phyloP scores from a whole-genome alignment of 441 rosid species.

The Populus tomentosa region DNA sequence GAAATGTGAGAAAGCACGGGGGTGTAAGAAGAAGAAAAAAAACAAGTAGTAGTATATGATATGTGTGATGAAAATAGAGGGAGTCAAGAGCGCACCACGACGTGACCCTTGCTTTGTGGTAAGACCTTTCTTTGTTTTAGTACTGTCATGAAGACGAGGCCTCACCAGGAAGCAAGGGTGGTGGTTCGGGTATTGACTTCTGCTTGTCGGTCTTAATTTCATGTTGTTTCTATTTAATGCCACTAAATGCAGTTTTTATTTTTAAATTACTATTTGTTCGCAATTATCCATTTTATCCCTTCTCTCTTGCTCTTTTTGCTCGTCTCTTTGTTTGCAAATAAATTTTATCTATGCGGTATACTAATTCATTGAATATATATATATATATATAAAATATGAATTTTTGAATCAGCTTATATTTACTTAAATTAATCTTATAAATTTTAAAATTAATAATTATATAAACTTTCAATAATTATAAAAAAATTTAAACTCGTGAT shows the following conservation, averaged over 20 bases:
- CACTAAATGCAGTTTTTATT: slow-evolving; percentile 1
- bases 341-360: too few species aligned
- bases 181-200: slow-evolving; percentile 99
- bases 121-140: neutral
- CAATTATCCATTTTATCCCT: neutral
- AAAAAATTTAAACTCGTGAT: too few species aligned
- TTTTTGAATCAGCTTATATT: rapidly evolving
- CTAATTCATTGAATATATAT: too few species aligned
- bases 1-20: neutral
- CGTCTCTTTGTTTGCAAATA: neutral
- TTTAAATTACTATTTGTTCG: neutral
- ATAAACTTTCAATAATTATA: rapidly evolving
- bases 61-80: slow-evolving; percentile 18
- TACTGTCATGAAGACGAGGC: neutral
- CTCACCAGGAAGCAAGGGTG: slow-evolving; percentile 40
- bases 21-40: neutral
- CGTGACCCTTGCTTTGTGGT: slow-evolving; percentile 36
- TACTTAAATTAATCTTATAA: too few species aligned
- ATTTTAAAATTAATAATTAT: too few species aligned
- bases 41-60: neutral
- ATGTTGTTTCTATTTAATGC: neutral
- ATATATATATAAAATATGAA: too few species aligned
- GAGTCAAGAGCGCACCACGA: slow-evolving; percentile 96
- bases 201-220: slow-evolving; percentile 26
- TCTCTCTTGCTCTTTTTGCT: too few species aligned